phyloP scores from a whole-genome alignment of 805 yeast species.

The Hanseniaspora mollemarum region DNA sequence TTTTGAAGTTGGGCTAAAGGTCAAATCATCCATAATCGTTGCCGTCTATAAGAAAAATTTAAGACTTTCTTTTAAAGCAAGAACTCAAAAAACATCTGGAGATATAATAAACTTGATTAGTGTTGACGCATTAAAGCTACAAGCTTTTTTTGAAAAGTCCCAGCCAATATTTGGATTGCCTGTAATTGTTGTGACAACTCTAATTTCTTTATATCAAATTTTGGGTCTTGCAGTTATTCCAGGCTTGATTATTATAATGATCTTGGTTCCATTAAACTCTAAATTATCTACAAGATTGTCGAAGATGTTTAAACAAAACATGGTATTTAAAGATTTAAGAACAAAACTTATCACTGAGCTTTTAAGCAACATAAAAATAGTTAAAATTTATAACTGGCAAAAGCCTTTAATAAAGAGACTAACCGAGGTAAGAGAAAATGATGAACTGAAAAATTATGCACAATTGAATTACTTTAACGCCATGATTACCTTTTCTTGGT shows the following conservation, averaged over 20 bases:
- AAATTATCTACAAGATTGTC: slow-evolving; percentile 37
- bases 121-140: slow-evolving; percentile 60
- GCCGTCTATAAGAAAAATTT: slow-evolving; percentile 61
- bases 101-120: slow-evolving; percentile 70
- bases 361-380: slow-evolving; percentile 47
- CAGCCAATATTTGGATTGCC: slow-evolving; percentile 52
- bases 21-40: slow-evolving; percentile 53
- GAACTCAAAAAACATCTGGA: slow-evolving; percentile 52
- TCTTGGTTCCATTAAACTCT: slow-evolving; percentile 51
- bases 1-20: slow-evolving; percentile 50
- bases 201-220: slow-evolving; percentile 43
- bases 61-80: slow-evolving; percentile 50
- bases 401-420: slow-evolving; percentile 47
- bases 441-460: slow-evolving; percentile 43
- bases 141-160: slow-evolving; percentile 44
- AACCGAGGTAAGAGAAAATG: slow-evolving; percentile 42
- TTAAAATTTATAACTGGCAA: slow-evolving; percentile 63
- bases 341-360: slow-evolving; percentile 48
- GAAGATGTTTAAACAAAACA: slow-evolving; percentile 40
- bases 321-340: slow-evolving; percentile 53
- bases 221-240: slow-evolving; percentile 50
- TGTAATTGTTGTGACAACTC: slow-evolving; percentile 41
- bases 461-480: slow-evolving; percentile 41
- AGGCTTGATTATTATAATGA: slow-evolving; percentile 41
- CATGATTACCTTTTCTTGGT: slow-evolving; percentile 46